Evolutionary conservation across 1,284 basidiomycete genomes (phyloP).

Genomic region (Vanrija sp.): DNA sequence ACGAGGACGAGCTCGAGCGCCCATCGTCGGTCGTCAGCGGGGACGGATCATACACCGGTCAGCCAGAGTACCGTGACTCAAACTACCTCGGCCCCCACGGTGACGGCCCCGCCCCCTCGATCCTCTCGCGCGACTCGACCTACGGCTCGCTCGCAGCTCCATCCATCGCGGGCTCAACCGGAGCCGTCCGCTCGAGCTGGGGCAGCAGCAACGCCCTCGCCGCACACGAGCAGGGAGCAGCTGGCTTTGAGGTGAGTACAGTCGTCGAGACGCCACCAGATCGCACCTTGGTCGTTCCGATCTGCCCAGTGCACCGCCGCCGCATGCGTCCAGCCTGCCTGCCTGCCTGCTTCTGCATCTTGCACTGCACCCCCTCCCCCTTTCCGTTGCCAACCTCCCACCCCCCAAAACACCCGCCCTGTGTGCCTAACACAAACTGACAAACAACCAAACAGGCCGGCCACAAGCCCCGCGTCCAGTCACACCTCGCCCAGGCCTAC

Average conservation of each 20-base stretch:
- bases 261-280: no score
- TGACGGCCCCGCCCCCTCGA: constrained; percentile 24
- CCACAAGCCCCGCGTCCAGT: constrained; percentile 23
- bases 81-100: constrained; percentile 6
- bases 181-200: constrained; percentile 12
- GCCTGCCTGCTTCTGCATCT: no score
- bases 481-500: constrained; percentile 29
- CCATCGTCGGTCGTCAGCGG: neutral
- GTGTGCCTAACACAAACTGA: no score
- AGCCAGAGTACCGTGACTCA: constrained; percentile 4
- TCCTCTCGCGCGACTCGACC: constrained; percentile 42
- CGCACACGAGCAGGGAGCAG: constrained; percentile 17
- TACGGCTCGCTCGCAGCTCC: constrained; percentile 16
- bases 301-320: no score
- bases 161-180: neutral
- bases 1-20: neutral
- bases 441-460: neutral
- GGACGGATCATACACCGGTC: neutral
- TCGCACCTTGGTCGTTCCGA: no score
- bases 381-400: neutral
- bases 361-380: neutral
- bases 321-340: no score
- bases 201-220: constrained; percentile 22
- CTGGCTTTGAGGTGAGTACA: constrained; percentile 27
- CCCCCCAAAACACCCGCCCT: no score